phyloP scores from a whole-genome alignment of 2,329 filamentous ascomycete species.

The Thielaviopsis euricoi region DNA sequence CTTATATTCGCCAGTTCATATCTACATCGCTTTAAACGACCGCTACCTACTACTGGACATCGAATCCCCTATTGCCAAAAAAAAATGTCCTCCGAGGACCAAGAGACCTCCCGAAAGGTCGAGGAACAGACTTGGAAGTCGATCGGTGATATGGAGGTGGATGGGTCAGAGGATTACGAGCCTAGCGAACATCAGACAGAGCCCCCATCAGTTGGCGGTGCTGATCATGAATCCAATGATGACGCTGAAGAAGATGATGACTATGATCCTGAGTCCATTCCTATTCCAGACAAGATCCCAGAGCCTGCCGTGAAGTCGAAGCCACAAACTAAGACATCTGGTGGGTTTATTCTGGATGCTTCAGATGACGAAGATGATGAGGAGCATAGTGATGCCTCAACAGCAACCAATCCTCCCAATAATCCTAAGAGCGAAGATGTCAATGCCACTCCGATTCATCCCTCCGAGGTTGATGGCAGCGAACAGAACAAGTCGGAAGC shows the following conservation, averaged over 20 bases:
- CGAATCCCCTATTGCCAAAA: not conserved
- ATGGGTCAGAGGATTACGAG: slow-evolving; percentile 12
- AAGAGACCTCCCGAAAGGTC: slow-evolving; percentile 1
- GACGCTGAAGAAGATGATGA: slow-evolving; percentile 25
- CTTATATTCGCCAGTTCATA: not conserved
- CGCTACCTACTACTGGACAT: not conserved
- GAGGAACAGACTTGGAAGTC: slow-evolving; percentile 3
- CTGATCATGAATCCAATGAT: slow-evolving; percentile 9
- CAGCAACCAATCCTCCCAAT: slow-evolving; percentile 19
- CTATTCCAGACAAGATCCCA: slow-evolving; percentile 23
- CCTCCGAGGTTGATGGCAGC: slow-evolving; percentile 15
- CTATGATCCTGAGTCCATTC: slow-evolving; percentile 41
- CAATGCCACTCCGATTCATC: not conserved
- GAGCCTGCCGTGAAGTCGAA: slow-evolving; percentile 16
- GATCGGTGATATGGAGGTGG: slow-evolving; percentile 6
- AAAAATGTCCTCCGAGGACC: slow-evolving; percentile 6
- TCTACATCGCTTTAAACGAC: not conserved
- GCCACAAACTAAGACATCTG: slow-evolving; percentile 41
- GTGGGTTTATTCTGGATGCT: slow-evolving; percentile 43
- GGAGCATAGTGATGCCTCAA: slow-evolving; percentile 17
- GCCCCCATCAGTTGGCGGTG: slow-evolving; percentile 7
- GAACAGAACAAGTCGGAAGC: not conserved
- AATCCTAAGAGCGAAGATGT: slow-evolving; percentile 13
- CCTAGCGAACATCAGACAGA: slow-evolving; percentile 11
- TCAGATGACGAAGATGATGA: slow-evolving; percentile 39